Evolutionary conservation across 2,329 filamentous ascomycete genomes (phyloP), one percentile per base, ranked within the genome.

Genomic region (Bipolaris zeicola): DNA sequence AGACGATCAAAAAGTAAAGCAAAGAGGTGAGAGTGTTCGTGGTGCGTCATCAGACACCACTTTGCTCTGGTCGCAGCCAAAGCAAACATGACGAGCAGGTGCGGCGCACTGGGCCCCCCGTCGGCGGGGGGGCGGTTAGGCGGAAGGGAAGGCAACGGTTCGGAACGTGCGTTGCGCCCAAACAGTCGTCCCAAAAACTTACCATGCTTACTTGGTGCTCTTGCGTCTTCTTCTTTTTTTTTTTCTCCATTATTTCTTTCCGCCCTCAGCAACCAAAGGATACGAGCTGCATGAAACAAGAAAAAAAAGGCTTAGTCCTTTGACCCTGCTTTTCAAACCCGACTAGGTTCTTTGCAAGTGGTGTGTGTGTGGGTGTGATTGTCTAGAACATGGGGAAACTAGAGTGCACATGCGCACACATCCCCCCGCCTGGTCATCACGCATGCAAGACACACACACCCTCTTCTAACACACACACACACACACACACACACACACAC

Each of bases 91-190:
- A 55, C 41, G 53, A 44, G 18, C 47, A 50, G 24, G 28, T 33
- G 39, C 38, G 38, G 38, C 18, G 38, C 38, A 20, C 14, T 41
- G 26, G 26, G 7, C 26, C 52, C 46, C 46, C 46, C 31, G 39
- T 55, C 46, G 18, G 48, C 33, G 52, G 39, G 39, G 33, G 46
- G 24, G 13, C 38, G 38, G 46, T 50, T 51, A 33, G 20, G 36
- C 46, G 52, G 46, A 50, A 44, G 38, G 38, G 46, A 50, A 44
- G 38, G 38, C 41, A 39, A 55, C 53, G 48, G 53, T 46, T 51
- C 53, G 53, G 53, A 55, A 55, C 53, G 53, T 46, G 38, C 38
- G 34, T 36, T n/a, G 18, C 38, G 20, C 18, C 38, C 52, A 24
- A 55, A 55, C 52, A 42, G 50, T 49, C 34, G 47, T 44, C 52